A percentile compares a stretch with the other conserved stretches of the same genome.
Conservation (phyloP, 106 monocot species). For the Gastrodia elata region DNA sequence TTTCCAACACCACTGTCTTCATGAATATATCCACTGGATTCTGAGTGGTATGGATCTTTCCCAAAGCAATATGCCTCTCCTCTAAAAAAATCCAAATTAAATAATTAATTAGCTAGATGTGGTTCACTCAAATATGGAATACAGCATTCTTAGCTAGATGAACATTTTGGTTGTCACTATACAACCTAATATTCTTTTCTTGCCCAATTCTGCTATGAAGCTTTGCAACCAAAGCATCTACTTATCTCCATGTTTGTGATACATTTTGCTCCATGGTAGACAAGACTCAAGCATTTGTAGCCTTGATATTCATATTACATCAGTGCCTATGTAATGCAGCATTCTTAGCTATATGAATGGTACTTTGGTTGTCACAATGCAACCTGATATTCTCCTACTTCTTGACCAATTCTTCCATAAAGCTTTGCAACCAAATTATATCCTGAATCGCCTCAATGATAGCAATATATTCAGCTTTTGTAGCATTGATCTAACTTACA, state of each 20-base stretch:
- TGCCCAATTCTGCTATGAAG: background rate
- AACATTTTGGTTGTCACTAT: background rate
- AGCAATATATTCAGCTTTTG: slow-evolving; percentile 1
- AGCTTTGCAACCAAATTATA: background rate
- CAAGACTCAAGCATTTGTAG: too few species aligned
- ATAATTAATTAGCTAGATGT: background rate
- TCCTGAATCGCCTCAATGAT: background rate
- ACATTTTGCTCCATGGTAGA: too few species aligned
- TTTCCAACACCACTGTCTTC: background rate
- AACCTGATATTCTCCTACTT: background rate
- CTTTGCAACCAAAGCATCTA: background rate
- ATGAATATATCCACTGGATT: background rate
- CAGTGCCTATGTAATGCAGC: background rate
- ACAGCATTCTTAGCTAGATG: background rate
- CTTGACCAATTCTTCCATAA: background rate
- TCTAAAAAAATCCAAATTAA: background rate
- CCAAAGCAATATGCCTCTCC: background rate
- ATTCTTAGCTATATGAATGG: background rate
- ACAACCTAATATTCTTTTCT: background rate
- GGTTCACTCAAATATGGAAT: background rate
- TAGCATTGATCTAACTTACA: background rate
- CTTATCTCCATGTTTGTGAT: background rate
- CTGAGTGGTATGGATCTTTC: background rate
- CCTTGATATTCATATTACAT: background rate
- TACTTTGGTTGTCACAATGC: background rate